Evolutionary conservation across 2,329 filamentous ascomycete species (phyloP).

Genomic region (Botrytis fragariae): DNA sequence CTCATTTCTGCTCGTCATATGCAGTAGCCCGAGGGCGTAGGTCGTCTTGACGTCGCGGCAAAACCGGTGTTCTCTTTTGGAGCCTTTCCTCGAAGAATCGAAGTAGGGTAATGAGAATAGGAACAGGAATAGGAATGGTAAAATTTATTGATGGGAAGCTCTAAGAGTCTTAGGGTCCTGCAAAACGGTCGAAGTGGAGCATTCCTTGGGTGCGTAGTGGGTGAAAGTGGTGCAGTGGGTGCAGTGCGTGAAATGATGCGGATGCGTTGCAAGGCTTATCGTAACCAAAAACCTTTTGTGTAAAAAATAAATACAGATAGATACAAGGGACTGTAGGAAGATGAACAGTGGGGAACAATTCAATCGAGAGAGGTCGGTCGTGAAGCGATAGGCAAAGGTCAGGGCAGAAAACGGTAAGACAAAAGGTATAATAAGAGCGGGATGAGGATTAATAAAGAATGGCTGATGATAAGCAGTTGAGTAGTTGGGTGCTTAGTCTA

Average conservation of each 20-base stretch:
- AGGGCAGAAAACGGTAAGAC: not conserved
- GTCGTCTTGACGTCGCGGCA: slow-evolving; percentile 14
- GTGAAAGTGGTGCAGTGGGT: not conserved
- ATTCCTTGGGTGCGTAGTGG: slow-evolving; percentile 8
- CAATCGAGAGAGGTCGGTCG: not conserved
- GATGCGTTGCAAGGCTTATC: slow-evolving; percentile 22
- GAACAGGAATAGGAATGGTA: not conserved
- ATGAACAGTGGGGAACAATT: slow-evolving; percentile 1
- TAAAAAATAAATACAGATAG: not conserved
- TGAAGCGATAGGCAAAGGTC: slow-evolving; percentile 15
- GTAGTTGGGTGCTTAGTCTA: not conserved
- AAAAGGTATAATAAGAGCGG: not conserved
- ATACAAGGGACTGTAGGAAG: not conserved
- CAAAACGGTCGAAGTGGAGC: slow-evolving; percentile 18
- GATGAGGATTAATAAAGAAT: not conserved
- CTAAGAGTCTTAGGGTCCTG: slow-evolving; percentile 1
- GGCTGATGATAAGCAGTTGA: not conserved
- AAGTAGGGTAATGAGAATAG: not conserved
- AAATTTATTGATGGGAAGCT: slow-evolving; percentile 9
- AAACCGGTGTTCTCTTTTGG: not conserved
- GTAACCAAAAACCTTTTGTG: not conserved
- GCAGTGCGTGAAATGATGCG: slow-evolving; percentile 4
- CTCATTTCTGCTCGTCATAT: slow-evolving; percentile 37
- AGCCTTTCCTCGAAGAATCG: not conserved
- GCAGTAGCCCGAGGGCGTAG: slow-evolving; percentile 20